A percentile compares a stretch with the other conserved stretches of the same genome.
phyloP scores from a whole-genome alignment of 768 basidiomycete species.

The Lentinula edodes region DNA sequence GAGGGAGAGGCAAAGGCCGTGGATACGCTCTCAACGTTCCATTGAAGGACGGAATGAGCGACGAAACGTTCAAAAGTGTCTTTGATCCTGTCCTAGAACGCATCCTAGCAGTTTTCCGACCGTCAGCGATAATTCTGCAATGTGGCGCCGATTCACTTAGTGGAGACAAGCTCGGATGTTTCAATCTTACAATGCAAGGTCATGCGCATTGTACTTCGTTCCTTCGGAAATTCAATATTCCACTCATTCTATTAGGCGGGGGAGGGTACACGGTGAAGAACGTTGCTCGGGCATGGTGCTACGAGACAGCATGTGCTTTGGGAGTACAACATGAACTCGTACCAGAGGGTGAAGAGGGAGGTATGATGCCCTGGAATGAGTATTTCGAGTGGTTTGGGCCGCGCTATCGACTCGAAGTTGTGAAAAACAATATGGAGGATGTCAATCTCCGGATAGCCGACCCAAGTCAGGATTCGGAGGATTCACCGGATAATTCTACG shows the following conservation, averaged over 20 bases:
- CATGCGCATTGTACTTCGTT: conserved; percentile 91
- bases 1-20: conserved; percentile 77
- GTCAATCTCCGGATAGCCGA: conserved; percentile 42
- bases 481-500: not conserved
- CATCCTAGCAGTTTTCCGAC: conserved; percentile 84
- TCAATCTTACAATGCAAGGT: conserved; percentile 94
- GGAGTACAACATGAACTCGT: conserved; percentile 69
- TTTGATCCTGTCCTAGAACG: conserved; percentile 88
- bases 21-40: conserved; percentile 93
- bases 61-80: conserved; percentile 81
- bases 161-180: conserved; percentile 92
- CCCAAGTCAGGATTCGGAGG: not conserved
- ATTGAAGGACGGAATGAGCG: conserved; percentile 88
- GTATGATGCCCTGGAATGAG: conserved; percentile 66
- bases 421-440: conserved; percentile 92
- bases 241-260: conserved; percentile 88
- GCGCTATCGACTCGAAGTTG: conserved; percentile 87
- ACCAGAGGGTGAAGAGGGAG: conserved; percentile 37
- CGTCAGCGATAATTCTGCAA: conserved; percentile 85
- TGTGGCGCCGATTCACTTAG: conserved; percentile 96
- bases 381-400: conserved; percentile 99
- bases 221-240: conserved; percentile 75
- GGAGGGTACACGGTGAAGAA: conserved; percentile 98
- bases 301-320: conserved; percentile 94
- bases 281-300: conserved; percentile 91